Percentiles rank a stretch among this genome's conserved stretches.
Conservation (phyloP, 257 asterid species). For the Penstemon davidsonii region DNA sequence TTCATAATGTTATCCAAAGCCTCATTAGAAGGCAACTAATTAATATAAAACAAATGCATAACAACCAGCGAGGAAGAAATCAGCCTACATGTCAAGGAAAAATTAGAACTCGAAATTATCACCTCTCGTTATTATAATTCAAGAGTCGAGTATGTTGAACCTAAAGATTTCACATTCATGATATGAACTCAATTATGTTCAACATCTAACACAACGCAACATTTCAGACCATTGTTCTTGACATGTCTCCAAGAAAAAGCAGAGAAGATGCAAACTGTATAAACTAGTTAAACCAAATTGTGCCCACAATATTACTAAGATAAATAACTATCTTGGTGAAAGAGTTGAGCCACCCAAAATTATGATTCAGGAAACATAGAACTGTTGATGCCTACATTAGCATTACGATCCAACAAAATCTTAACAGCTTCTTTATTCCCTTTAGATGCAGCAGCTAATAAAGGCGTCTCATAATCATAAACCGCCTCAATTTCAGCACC, state of each 20-base stretch:
- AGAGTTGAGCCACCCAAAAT: background rate
- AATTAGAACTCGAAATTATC: no score
- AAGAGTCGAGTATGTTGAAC: no score
- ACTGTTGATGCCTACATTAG: conserved; percentile 9
- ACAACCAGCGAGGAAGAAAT: background rate
- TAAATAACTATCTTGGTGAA: background rate
- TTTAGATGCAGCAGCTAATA: background rate
- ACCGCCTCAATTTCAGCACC: conserved; percentile 5
- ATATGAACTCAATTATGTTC: no score
- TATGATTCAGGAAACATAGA: background rate
- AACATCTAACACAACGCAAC: background rate
- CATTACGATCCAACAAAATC: background rate
- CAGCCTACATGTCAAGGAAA: no score
- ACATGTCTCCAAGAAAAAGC: no score
- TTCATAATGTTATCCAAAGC: background rate
- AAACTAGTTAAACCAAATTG: background rate
- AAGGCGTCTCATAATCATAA: conserved; percentile 1
- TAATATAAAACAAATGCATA: background rate
- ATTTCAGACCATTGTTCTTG: no score
- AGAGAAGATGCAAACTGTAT: background rate
- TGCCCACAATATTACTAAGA: background rate
- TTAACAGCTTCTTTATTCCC: conserved; percentile 17
- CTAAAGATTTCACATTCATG: no score
- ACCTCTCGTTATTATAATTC: no score
- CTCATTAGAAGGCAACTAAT: background rate